Evolutionary conservation across 768 basidiomycete genomes (phyloP), one percentile per base, ranked within the genome.

Genomic region (Roridomyces roridus): DNA sequence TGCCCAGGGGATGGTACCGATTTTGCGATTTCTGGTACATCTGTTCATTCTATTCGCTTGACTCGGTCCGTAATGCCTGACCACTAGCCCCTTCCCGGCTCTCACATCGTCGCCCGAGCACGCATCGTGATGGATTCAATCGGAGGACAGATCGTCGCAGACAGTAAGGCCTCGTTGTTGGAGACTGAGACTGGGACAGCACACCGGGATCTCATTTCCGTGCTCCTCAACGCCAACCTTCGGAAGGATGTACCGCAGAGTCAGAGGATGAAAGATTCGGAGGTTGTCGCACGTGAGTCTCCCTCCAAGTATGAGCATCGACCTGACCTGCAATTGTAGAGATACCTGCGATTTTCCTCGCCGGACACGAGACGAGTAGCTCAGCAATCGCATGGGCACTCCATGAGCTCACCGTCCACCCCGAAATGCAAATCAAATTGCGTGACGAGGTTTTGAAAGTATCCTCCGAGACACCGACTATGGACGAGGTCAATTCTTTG

Each of bases 221-320:
- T 81, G 10, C 69, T 83, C 11, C 69, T 83, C 53, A 73, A 70
- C 49, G 80, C 81, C 6, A 85, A 84, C 64, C 72, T 82, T 73
- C 76, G 78, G 64, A 59, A 17, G 71, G 72, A 55, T 70, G 18
- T 39, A 5, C 26, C 55, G 5, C 85, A 3, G 70, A 77, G 3
- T 70, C 72, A 4, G 80, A 84, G 64, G 63, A 77, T n/a, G 14
- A 42, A 31, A 6, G 59, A 60, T 18, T 44, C n/a, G 1, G 59
- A 44, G 1, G 39, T 60, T 14, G 18, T 52, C 5, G 43, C 53
- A 10, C 59, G 58, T 60, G 20, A 15, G 57, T 48, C 7, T 34
- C 31, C 7, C 10, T 11, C 7, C 7, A 34, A 34, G 11, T 14
- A 11, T n/a, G 21, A 10, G 25, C 35, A 1, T 10, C 5, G 9